phyloP scores from a whole-genome alignment of 108 stramenopile genomes.

The Cyclotella atomus region DNA sequence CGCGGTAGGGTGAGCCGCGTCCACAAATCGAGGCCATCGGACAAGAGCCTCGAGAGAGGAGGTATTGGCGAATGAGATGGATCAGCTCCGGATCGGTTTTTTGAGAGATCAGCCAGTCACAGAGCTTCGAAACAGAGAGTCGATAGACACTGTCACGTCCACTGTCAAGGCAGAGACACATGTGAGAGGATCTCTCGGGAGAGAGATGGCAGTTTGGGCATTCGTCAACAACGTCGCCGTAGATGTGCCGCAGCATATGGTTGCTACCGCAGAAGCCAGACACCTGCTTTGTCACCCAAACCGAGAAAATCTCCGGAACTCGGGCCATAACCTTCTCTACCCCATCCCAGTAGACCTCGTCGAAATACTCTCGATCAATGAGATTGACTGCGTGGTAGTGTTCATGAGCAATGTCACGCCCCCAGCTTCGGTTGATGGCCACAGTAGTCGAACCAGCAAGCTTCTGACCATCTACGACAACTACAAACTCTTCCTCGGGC shows the following conservation, averaged over 20 bases:
- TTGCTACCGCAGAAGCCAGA: too few relatives aligned
- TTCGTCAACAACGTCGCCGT: not conserved
- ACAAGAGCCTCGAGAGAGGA: too few relatives aligned
- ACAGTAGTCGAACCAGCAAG: not conserved
- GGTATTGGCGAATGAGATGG: too few relatives aligned
- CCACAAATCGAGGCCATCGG: not conserved
- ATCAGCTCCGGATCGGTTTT: not conserved
- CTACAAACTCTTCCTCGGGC: not conserved
- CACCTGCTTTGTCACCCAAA: not conserved
- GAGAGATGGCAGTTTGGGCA: not conserved
- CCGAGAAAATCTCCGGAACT: not conserved
- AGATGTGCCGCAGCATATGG: not conserved
- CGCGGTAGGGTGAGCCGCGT: too few relatives aligned
- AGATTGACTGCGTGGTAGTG: not conserved
- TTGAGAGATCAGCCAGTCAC: not conserved
- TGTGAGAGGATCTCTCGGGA: too few relatives aligned
- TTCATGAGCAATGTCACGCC: not conserved
- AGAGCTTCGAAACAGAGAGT: not conserved
- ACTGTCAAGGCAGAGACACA: not conserved
- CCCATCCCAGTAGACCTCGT: conserved; percentile 5
- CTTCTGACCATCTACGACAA: not conserved
- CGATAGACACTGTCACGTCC: not conserved
- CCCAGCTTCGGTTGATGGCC: not conserved
- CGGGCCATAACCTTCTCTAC: not conserved
- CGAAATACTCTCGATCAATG: not conserved